Conservation (phyloP, 805 yeast species). For the Hanseniaspora pseudoguilliermondii region DNA sequence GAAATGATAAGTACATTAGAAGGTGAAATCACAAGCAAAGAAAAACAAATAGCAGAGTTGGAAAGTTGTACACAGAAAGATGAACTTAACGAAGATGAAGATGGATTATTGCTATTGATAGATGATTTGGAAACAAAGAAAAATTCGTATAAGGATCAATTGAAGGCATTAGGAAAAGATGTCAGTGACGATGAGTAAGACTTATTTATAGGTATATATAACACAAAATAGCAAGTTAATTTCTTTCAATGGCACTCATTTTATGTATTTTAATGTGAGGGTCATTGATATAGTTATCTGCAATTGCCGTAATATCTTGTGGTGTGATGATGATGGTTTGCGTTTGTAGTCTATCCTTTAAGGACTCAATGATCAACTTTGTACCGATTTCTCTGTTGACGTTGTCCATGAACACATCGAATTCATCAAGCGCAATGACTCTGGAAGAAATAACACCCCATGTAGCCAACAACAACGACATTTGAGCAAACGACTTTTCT, state of each 20-base stretch:
- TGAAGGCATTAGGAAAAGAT: slow-evolving; percentile 43
- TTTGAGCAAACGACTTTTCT: slow-evolving; percentile 87
- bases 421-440: slow-evolving; percentile 85
- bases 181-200: slow-evolving; percentile 62
- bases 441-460: slow-evolving; percentile 89
- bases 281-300: slow-evolving; percentile 35
- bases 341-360: slow-evolving; percentile 40
- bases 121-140: slow-evolving; percentile 65
- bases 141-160: slow-evolving; percentile 40
- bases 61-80: not conserved
- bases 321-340: slow-evolving; percentile 93
- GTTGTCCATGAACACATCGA: slow-evolving; percentile 95
- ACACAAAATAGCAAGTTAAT: not conserved
- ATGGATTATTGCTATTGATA: slow-evolving; percentile 64
- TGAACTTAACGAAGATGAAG: slow-evolving; percentile 26
- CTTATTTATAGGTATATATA: slow-evolving; percentile 22
- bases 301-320: slow-evolving; percentile 58
- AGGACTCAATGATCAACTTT: slow-evolving; percentile 54
- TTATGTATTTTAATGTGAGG: slow-evolving; percentile 53
- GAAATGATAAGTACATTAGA: slow-evolving; percentile 7
- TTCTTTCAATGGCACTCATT: slow-evolving; percentile 35
- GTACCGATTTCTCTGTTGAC: slow-evolving; percentile 75
- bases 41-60: not conserved
- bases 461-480: slow-evolving; percentile 71
- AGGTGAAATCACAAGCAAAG: slow-evolving; percentile 2